Evolutionary conservation across 139 green algal genomes (phyloP).

Genomic region (Picochlorum sp.): DNA sequence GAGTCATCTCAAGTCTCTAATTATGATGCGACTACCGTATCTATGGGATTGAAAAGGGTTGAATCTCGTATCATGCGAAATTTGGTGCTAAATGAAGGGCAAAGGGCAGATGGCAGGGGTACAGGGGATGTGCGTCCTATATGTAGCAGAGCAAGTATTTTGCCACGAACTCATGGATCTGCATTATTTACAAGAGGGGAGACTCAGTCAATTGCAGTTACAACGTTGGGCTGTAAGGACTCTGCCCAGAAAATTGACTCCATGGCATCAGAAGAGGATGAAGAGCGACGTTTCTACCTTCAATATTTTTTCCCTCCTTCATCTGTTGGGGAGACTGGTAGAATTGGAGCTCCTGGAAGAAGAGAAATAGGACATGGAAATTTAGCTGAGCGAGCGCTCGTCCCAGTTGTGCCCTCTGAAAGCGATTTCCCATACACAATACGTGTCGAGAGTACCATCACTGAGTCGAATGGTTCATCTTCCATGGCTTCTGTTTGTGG

Average conservation of each 20-base stretch:
- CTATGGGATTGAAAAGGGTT: slow-evolving; percentile 26
- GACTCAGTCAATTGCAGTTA: slow-evolving; percentile 80
- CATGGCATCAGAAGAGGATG: slow-evolving; percentile 33
- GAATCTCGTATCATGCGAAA: slow-evolving; percentile 48
- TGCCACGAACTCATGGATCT: slow-evolving; percentile 84
- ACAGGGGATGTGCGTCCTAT: slow-evolving; percentile 75
- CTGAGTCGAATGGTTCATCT: slow-evolving; percentile 90
- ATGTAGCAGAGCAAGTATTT: slow-evolving; percentile 38
- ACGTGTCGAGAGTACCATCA: slow-evolving; percentile 89
- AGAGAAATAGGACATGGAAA: slow-evolving; percentile 92
- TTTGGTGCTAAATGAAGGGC: slow-evolving; percentile 49
- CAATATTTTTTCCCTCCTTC: slow-evolving; percentile 98
- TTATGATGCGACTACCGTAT: not conserved
- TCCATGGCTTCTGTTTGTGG: slow-evolving; percentile 96
- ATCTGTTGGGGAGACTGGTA: slow-evolving; percentile 81
- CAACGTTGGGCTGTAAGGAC: slow-evolving; percentile 51
- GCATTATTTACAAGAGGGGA: slow-evolving; percentile 95
- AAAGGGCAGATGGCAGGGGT: slow-evolving; percentile 65
- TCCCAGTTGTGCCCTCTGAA: slow-evolving; percentile 61
- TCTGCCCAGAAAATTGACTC: slow-evolving; percentile 45
- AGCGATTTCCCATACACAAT: slow-evolving; percentile 77
- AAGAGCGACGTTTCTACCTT: slow-evolving; percentile 79
- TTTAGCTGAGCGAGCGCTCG: slow-evolving; percentile 82
- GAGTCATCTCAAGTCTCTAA: not conserved
- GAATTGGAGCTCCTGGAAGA: slow-evolving; percentile 43